Percentiles rank a stretch among this genome's conserved stretches.
Evolutionary conservation across 768 basidiomycete genomes (phyloP).

Genomic region (Mycena kentingensis): DNA sequence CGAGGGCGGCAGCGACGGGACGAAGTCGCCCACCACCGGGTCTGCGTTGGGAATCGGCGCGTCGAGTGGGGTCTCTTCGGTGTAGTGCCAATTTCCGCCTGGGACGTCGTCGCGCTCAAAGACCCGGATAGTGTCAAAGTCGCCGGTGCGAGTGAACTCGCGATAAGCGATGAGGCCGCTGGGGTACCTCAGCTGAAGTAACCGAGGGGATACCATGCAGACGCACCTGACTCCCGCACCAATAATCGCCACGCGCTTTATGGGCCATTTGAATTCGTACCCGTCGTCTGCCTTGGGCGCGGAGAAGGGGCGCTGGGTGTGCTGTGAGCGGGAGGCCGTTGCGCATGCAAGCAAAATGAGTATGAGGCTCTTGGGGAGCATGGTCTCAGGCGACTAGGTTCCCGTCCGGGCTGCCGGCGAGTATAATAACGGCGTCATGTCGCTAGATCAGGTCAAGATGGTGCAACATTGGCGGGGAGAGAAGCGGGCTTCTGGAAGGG

Average conservation of each 20-base stretch:
- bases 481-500: too few species aligned
- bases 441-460: constrained; percentile 19
- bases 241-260: neutral
- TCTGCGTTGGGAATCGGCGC: constrained; percentile 17
- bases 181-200: neutral
- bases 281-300: neutral
- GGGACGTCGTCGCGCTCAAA: constrained; percentile 41
- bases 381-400: neutral
- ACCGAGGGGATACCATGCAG: neutral
- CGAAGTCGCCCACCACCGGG: neutral
- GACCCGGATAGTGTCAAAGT: constrained; percentile 28
- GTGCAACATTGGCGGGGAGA: constrained; percentile 20
- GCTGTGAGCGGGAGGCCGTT: neutral
- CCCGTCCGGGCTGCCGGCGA: neutral
- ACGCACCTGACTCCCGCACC: neutral
- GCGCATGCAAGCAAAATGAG: neutral
- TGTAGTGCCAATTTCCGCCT: constrained; percentile 47
- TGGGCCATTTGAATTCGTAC: constrained; percentile 1
- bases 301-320: neutral
- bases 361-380: neutral
- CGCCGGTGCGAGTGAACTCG: neutral
- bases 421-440: constrained; percentile 9
- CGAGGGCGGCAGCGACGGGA: neutral
- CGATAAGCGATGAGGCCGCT: constrained; percentile 1
- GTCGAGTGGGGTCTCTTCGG: constrained; percentile 37